Evolutionary conservation across 2,329 filamentous ascomycete genomes (phyloP), one percentile per base, ranked within the genome.

Genomic region (Fusarium devonianum): DNA sequence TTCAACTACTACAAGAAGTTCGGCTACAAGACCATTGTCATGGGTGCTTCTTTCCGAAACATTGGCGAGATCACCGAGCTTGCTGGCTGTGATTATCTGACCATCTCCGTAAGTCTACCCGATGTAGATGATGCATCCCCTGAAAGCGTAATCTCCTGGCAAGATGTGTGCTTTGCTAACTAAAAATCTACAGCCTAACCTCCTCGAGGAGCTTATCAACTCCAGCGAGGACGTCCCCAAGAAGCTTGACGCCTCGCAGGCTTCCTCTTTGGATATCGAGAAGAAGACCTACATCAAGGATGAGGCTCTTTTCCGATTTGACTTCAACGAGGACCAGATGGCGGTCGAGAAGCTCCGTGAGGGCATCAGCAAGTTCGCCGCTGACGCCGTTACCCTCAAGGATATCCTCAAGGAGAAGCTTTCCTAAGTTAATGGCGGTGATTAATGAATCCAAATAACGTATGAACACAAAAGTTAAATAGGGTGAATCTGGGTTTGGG

Each of bases 1-100:
- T 99, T 88, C 87, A 94, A 99, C 86, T 99, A 99, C 90, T 99
- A 99, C 89, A 99, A 99, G 90, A 97, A 97, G 85, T 90, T 81
- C 76, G 91, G 89, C 75, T 97, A 99, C 88, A 96, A 96, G 69
- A 99, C 94, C 75, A 97, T 97, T 68, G 94, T 99, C 78, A 99
- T 99, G 94, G 94, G 94, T 71, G 94, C 94, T 66, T 97, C 92
- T 29, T 99, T 99, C 91, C 87, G 94, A 75, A 97, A 89, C 82
- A 80, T 80, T 59, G 94, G 94, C 70, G 94, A 99, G 82, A 96
- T 99, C 77, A 97, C 91, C 36, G 94, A 99, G 83, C 86, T 99
- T 57, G 93, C 93, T 73, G 94, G 94, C 72, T 97, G 92, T 75
- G 94, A 99, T 78, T 99, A 99, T 84, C 83, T 99, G 69, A 99